Conservation (phyloP, 768 basidiomycete genomes). For the Rhodotorula taiwanensis region DNA sequence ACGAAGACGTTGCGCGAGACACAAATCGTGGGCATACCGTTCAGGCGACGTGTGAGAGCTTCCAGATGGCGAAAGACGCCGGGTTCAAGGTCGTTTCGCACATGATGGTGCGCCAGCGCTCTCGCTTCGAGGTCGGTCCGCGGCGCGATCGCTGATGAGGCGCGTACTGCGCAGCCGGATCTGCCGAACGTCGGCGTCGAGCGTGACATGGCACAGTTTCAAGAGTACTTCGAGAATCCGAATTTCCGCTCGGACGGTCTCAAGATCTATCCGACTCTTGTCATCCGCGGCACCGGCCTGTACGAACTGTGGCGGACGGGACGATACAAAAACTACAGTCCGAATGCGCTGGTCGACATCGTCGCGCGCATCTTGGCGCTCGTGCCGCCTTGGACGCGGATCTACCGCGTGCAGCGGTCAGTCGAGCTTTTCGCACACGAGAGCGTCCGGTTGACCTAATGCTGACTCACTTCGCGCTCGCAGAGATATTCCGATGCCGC, state of each 20-base stretch:
- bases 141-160: too few relatives aligned
- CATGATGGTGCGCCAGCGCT: slow-evolving; percentile 59
- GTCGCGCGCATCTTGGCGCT: slow-evolving; percentile 91
- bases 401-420: slow-evolving; percentile 97
- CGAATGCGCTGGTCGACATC: slow-evolving; percentile 96
- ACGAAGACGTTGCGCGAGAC: slow-evolving; percentile 97
- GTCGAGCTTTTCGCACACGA: too few relatives aligned
- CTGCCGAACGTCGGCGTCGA: slow-evolving; percentile 95
- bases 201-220: slow-evolving; percentile 96
- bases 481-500: slow-evolving; percentile 92
- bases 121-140: too few relatives aligned
- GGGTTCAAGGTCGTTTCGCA: slow-evolving; percentile 99
- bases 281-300: slow-evolving; percentile 91
- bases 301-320: slow-evolving; percentile 43
- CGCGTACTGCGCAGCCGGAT: slow-evolving; percentile 68
- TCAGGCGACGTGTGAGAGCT: slow-evolving; percentile 89
- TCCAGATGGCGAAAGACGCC: slow-evolving; percentile 96
- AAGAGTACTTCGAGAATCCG: slow-evolving; percentile 98
- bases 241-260: slow-evolving; percentile 93
- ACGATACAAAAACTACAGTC: slow-evolving; percentile 81
- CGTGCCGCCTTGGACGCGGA: slow-evolving; percentile 96
- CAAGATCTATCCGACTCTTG: slow-evolving; percentile 96
- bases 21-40: slow-evolving; percentile 99
- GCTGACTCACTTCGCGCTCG: too few relatives aligned
- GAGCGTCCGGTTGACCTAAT: too few relatives aligned